Evolutionary conservation across 1,284 basidiomycete genomes (phyloP).

Genomic region (Austroboletus novae-zelandiae): DNA sequence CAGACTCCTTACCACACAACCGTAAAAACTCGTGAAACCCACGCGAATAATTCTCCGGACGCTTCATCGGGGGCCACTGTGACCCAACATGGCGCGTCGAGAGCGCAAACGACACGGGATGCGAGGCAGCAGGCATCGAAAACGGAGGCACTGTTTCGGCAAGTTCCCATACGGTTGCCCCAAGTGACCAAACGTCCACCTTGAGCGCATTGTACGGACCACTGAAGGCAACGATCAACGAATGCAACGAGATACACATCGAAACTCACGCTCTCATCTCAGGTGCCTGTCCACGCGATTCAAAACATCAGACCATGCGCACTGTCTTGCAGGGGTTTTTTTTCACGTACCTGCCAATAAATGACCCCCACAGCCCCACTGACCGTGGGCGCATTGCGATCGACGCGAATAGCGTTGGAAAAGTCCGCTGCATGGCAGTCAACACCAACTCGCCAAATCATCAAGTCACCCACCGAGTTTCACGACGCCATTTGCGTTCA

Average conservation of each 20-base stretch:
- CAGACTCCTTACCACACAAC: conserved; percentile 60
- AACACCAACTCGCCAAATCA: conserved; percentile 1
- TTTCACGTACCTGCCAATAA: conserved; percentile 60
- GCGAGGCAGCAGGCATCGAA: conserved; percentile 37
- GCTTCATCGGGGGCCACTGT: conserved; percentile 60
- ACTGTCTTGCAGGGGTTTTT: not conserved
- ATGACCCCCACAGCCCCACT: conserved; percentile 64
- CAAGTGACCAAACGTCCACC: conserved; percentile 78
- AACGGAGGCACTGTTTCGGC: conserved; percentile 74
- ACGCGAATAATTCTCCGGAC: conserved; percentile 61
- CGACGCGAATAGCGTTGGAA: conserved; percentile 63
- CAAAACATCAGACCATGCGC: conserved; percentile 9
- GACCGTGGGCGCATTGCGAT: conserved; percentile 45
- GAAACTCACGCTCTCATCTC: conserved; percentile 59
- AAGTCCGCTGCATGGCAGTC: conserved; percentile 61
- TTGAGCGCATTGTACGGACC: conserved; percentile 71
- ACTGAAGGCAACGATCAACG: conserved; percentile 31
- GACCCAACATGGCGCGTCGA: conserved; percentile 47
- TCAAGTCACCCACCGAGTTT: conserved; percentile 61
- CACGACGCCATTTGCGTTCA: conserved; percentile 63
- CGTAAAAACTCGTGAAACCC: conserved; percentile 73
- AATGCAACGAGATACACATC: not conserved
- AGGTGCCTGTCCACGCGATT: conserved; percentile 42
- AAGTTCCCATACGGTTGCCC: conserved; percentile 80
- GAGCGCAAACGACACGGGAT: conserved; percentile 27